Evolutionary conservation across 2,329 filamentous ascomycete species (phyloP).

Genomic region (Colletotrichum spaethianum): DNA sequence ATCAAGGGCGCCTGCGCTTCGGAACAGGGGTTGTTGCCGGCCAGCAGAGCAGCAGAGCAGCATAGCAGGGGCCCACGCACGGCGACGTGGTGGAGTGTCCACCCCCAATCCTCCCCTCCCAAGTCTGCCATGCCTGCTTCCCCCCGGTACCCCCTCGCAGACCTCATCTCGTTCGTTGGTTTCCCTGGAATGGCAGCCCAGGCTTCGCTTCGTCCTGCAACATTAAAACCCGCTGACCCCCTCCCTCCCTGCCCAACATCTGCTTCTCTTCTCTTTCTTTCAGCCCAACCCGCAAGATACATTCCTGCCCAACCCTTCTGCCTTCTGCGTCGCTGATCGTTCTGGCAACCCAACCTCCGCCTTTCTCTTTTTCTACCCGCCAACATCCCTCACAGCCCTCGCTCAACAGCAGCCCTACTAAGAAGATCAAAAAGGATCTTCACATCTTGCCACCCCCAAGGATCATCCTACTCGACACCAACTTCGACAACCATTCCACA

Average conservation of each 20-base stretch:
- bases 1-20: constrained; percentile 33
- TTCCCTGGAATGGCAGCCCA: constrained; percentile 18
- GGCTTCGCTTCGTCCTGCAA: constrained; percentile 39
- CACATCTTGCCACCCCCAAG: constrained; percentile 40
- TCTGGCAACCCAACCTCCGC: constrained; percentile 39
- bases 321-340: constrained; percentile 43
- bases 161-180: constrained; percentile 39
- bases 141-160: constrained; percentile 22
- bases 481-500: constrained; percentile 25
- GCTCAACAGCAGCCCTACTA: constrained; percentile 30
- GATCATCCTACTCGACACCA: constrained; percentile 40
- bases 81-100: constrained; percentile 31
- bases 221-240: constrained; percentile 58
- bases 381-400: constrained; percentile 39
- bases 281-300: constrained; percentile 51
- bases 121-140: constrained; percentile 1
- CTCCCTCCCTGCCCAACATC: constrained; percentile 55
- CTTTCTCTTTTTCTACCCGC: constrained; percentile 39
- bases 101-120: constrained; percentile 37
- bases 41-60: constrained; percentile 26
- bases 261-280: constrained; percentile 50
- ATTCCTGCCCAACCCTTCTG: constrained; percentile 46
- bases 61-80: constrained; percentile 28
- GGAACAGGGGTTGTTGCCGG: constrained; percentile 30
- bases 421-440: constrained; percentile 42